Conservation (phyloP, 1,284 basidiomycete genomes). For the Bondarzewia mesenterica region DNA sequence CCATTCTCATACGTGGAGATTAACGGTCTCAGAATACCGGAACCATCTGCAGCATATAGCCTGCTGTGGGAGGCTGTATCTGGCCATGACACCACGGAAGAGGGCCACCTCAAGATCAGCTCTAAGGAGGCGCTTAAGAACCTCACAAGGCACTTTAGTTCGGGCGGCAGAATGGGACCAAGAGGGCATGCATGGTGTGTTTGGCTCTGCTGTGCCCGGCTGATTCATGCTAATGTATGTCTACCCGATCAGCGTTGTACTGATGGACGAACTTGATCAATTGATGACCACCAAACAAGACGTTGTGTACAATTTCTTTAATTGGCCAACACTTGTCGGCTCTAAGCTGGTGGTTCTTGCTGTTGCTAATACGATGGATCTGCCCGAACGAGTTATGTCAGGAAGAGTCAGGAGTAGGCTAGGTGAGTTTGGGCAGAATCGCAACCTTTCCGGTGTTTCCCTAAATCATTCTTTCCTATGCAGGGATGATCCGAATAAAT, state of each 20-base stretch:
- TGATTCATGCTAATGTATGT: not conserved
- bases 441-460: not conserved
- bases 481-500: constrained; percentile 93
- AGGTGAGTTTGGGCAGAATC: constrained; percentile 40
- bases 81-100: constrained; percentile 54
- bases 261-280: constrained; percentile 99
- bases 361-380: constrained; percentile 97
- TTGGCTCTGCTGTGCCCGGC: not conserved
- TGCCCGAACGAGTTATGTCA: constrained; percentile 89
- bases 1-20: constrained; percentile 98
- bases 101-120: constrained; percentile 58
- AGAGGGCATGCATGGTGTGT: constrained; percentile 63
- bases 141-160: constrained; percentile 56
- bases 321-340: constrained; percentile 89
- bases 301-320: constrained; percentile 99
- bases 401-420: constrained; percentile 90
- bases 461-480: not conserved
- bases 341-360: constrained; percentile 92
- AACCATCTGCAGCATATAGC: constrained; percentile 82
- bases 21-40: constrained; percentile 90
- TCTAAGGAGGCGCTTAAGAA: constrained; percentile 66
- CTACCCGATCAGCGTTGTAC: constrained; percentile 63
- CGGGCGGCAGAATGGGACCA: constrained; percentile 48
- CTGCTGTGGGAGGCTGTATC: constrained; percentile 87
- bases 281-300: constrained; percentile 94